Evolutionary conservation across 305 asterid genomes (phyloP).

Genomic region (Fraxinus baroniana): DNA sequence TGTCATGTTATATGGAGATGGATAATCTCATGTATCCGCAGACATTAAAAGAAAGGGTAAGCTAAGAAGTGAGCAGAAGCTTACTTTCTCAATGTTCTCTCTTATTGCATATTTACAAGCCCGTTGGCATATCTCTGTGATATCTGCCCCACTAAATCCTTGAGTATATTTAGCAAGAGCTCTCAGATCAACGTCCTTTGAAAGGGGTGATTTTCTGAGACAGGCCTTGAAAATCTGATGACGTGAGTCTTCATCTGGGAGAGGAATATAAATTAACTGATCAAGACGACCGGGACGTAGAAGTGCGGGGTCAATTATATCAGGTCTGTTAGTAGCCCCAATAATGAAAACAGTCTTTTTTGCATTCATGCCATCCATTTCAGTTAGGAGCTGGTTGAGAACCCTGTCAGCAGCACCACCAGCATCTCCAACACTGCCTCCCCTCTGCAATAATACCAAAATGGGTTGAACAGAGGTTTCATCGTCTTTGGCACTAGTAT

Average conservation of each 20-base stretch:
- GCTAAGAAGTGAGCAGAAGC: background rate
- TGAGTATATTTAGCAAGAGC: slow-evolving; percentile 50
- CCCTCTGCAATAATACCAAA: slow-evolving; percentile 39
- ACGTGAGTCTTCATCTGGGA: slow-evolving; percentile 54
- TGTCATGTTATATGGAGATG: background rate
- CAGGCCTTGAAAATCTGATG: slow-evolving; percentile 52
- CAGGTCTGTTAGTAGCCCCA: slow-evolving; percentile 57
- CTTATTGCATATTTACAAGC: slow-evolving; percentile 60
- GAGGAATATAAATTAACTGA: slow-evolving; percentile 50
- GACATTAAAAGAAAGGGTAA: background rate
- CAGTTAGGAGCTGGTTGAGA: slow-evolving; percentile 53
- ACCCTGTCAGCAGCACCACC: slow-evolving; percentile 59
- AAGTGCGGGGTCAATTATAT: slow-evolving; percentile 53
- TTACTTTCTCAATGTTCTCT: slow-evolving; percentile 47
- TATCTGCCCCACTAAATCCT: slow-evolving; percentile 56
- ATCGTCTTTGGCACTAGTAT: background rate
- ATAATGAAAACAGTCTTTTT: slow-evolving; percentile 52
- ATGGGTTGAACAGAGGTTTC: background rate
- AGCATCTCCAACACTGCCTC: slow-evolving; percentile 52
- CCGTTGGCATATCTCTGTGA: slow-evolving; percentile 50
- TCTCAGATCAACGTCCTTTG: slow-evolving; percentile 42
- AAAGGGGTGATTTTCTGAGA: slow-evolving; percentile 53
- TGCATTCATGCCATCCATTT: slow-evolving; percentile 52
- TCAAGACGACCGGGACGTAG: slow-evolving; percentile 53
- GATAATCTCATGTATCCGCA: background rate